Base-by-base conservation (phyloP, 371 early-diverging fungal genomes). In the Actinomortierella ambigua region DNA sequence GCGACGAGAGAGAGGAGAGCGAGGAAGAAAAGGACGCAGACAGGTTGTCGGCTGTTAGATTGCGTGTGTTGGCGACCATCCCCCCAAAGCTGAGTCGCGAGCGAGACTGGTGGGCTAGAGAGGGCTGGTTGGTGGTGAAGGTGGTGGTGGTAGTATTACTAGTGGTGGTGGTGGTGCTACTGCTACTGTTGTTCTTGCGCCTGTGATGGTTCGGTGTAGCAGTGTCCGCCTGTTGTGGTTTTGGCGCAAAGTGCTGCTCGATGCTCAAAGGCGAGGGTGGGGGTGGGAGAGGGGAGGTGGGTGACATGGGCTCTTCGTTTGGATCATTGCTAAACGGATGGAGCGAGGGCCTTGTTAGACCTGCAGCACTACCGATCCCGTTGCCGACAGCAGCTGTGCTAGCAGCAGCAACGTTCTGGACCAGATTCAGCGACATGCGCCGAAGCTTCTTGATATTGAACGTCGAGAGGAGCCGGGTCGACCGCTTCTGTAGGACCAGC, bases 361-460 rank as follows among this genome's bases (percentile, higher is more conserved):
- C 11, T 11, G 34, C 34, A n/a, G n/a, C n/a, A 11, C 11, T 34
- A 11, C 34, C 11, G 34, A 34, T 34, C 11, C 34, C 34, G 11
- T 34, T 34, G 34, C 34, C 34, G 11, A 34, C 34, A 34, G 34
- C 34, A 4, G 34, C 34, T 6, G 34, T 34, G 4, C 34, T 11
- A 34, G 34, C 34, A 6, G 34, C 34, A 4, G 34, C 34, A 11
- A 73, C 63, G 48, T 56, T 59, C 26, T 50, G 65, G 50, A 73
- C 73, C 3, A 73, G 53, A 22, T 27, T 62, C 1, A 73, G 61
- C 9, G 73, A 73, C 9, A 73, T 60, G 3, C 73, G 46, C 9
- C 73, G 55, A 3, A 73, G 60, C 47, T 63, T 66, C 54, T 73
- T 73, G 54, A 73, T 66, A n/a, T 73, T 66, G 27, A 66, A 67